Evolutionary conservation across 176 grass and related monocot genomes (phyloP), one percentile per base, ranked within the genome.

Genomic region (Cocos nucifera): DNA sequence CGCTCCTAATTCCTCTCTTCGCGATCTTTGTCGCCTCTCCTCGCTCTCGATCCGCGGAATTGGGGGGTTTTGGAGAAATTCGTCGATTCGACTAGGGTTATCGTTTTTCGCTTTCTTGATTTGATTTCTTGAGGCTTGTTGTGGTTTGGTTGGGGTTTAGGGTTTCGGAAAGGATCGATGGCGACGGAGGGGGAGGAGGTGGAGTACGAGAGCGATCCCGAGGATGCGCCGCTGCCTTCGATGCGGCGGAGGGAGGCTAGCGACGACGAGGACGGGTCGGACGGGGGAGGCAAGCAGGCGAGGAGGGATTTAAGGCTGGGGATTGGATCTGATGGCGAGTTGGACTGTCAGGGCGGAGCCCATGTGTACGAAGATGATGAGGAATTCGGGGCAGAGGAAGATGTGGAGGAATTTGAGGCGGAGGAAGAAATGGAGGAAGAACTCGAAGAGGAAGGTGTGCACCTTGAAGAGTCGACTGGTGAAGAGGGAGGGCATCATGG

Each of bases 351-450:
- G 39, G 59, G 70, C n/a, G 58, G 51, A 4, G 70, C 70, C 1
- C 26, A 73, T 26, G 70, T 73, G 3, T 73, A 73, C 51, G 70
- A 57, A 10, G 86, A 73, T 0, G 86, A 84, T 15, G 83, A 61
- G 62, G 79, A 70, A 25, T 75, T 23, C 21, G 48, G 82, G n/a
- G 79, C 73, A 28, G 77, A 69, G 18, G 87, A 78, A 24, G 64
- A 56, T 50, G 69, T 65, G 26, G 74, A 62, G 58, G 82, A 73
- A 10, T 76, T 71, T 17, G 70, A 67, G 29, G 68, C 61, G 15
- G 20, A 49, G 22, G 49, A 73, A 6, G 76, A 61, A 61, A 51
- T 24, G 5, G 57, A 26, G 17, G 62, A 63, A 16, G 35, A 44
- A 44, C 35, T 66, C 6, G 73, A 58, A 6, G 65, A 16, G 4